Evolutionary conservation across 371 early-diverging fungal species (phyloP).

Genomic region (Actinomortierella ambigua): DNA sequence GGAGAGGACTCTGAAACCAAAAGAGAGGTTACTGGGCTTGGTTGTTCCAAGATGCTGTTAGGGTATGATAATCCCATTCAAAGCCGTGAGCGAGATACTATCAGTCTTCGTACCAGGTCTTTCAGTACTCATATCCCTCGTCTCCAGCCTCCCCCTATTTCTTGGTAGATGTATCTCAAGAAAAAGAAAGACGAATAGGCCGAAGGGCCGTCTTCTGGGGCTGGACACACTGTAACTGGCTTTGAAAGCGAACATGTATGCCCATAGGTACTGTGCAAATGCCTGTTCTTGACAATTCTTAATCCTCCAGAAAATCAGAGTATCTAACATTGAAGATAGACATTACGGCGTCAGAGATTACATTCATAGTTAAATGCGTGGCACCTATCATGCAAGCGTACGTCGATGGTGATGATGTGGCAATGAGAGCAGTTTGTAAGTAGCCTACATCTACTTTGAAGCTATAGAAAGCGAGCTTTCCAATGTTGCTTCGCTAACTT

Average conservation of each 20-base stretch:
- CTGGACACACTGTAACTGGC: conserved; percentile 17
- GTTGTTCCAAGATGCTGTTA: conserved; percentile 13
- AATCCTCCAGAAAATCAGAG: conserved; percentile 8
- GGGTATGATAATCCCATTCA: conserved; percentile 17
- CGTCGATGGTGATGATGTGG: neutral
- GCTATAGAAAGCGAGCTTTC: neutral
- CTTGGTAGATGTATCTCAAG: conserved; percentile 18
- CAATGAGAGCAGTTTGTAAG: conserved; percentile 1
- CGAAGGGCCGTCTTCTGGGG: conserved; percentile 12
- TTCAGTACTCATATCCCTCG: neutral
- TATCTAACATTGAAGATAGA: conserved; percentile 15
- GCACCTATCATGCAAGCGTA: conserved; percentile 1
- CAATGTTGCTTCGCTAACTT: neutral
- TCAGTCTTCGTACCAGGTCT: conserved; percentile 2
- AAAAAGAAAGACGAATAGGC: conserved; percentile 16
- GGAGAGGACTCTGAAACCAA: conserved; percentile 5
- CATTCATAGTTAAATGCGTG: conserved; percentile 12
- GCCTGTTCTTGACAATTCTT: neutral
- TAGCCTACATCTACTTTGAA: neutral
- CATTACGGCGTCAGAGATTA: conserved; percentile 11
- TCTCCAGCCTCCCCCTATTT: neutral
- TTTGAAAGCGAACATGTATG: conserved; percentile 7
- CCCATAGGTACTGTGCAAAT: no score
- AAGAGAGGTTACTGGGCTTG: conserved; percentile 5
- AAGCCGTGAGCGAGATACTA: neutral